Conservation (phyloP, 495 filamentous ascomycete genomes). For the Trichoderma orchidacearum region DNA sequence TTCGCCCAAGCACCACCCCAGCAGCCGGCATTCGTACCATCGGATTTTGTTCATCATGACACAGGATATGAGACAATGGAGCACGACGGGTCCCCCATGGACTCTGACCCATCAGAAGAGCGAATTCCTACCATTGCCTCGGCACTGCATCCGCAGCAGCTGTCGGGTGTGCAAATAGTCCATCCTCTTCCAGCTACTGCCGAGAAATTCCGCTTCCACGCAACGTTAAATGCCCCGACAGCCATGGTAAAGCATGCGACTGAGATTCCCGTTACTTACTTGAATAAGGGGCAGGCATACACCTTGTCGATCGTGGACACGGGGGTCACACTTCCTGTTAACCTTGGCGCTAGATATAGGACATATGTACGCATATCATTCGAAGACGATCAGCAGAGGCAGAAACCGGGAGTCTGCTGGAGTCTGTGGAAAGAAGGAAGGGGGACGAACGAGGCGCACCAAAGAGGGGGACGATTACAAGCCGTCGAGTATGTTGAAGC, state of each 20-base stretch:
- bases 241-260: slow-evolving; percentile 85
- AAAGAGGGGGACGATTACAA: slow-evolving; percentile 72
- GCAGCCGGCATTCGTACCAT: slow-evolving; percentile 59
- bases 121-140: slow-evolving; percentile 35
- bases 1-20: slow-evolving; percentile 47
- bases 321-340: slow-evolving; percentile 20
- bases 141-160: slow-evolving; percentile 15
- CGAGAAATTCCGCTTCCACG: slow-evolving; percentile 77
- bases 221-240: slow-evolving; percentile 82
- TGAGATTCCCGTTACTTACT: slow-evolving; percentile 88
- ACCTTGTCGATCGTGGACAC: slow-evolving; percentile 68
- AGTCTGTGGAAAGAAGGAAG: slow-evolving; percentile 92
- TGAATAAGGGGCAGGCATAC: slow-evolving; percentile 95
- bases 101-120: slow-evolving; percentile 28
- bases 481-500: slow-evolving; percentile 89
- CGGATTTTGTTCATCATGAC: slow-evolving; percentile 64
- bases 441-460: slow-evolving; percentile 78
- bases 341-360: slow-evolving; percentile 49
- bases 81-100: slow-evolving; percentile 50
- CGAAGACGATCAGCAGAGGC: slow-evolving; percentile 81
- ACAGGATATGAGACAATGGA: slow-evolving; percentile 68
- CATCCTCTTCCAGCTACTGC: slow-evolving; percentile 26
- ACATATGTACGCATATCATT: slow-evolving; percentile 88
- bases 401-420: slow-evolving; percentile 75
- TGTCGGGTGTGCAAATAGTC: slow-evolving; percentile 21